Conservation (phyloP, 768 basidiomycete species). For the Tylopilus subfusipes region DNA sequence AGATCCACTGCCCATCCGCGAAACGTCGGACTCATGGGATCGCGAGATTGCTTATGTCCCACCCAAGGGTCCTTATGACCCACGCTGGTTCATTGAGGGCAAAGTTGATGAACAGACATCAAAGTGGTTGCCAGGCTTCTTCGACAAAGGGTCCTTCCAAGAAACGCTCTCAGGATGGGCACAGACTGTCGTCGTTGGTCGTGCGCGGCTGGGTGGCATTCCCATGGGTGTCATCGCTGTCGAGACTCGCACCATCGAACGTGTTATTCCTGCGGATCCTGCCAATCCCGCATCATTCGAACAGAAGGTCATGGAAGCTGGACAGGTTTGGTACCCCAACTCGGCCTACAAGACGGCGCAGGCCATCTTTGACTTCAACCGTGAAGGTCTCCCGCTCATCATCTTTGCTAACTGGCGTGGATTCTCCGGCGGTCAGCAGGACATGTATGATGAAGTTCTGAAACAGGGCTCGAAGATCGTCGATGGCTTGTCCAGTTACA, state of each 20-base stretch:
- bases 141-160: slow-evolving; percentile 97
- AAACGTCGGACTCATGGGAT: slow-evolving; percentile 79
- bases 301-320: slow-evolving; percentile 98
- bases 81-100: slow-evolving; percentile 96
- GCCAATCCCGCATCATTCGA: slow-evolving; percentile 97
- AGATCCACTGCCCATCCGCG: slow-evolving; percentile 74
- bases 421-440: slow-evolving; percentile 99
- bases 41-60: slow-evolving; percentile 87
- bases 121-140: slow-evolving; percentile 86
- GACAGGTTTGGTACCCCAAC: slow-evolving; percentile 99
- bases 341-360: slow-evolving; percentile 99
- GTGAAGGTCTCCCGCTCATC: slow-evolving; percentile 93
- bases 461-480: slow-evolving; percentile 99
- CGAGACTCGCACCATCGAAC: slow-evolving; percentile 95
- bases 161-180: slow-evolving; percentile 99
- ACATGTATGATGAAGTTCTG: slow-evolving; percentile 97
- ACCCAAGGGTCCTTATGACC: slow-evolving; percentile 94
- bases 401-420: slow-evolving; percentile 99
- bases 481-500: slow-evolving; percentile 95
- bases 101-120: slow-evolving; percentile 79
- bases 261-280: slow-evolving; percentile 94
- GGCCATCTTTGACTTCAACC: slow-evolving; percentile 97
- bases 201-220: slow-evolving; percentile 93
- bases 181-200: slow-evolving; percentile 96
- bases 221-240: slow-evolving; percentile 98